phyloP scores from a whole-genome alignment of 2,329 filamentous ascomycete species.

The Penicillium sp. region DNA sequence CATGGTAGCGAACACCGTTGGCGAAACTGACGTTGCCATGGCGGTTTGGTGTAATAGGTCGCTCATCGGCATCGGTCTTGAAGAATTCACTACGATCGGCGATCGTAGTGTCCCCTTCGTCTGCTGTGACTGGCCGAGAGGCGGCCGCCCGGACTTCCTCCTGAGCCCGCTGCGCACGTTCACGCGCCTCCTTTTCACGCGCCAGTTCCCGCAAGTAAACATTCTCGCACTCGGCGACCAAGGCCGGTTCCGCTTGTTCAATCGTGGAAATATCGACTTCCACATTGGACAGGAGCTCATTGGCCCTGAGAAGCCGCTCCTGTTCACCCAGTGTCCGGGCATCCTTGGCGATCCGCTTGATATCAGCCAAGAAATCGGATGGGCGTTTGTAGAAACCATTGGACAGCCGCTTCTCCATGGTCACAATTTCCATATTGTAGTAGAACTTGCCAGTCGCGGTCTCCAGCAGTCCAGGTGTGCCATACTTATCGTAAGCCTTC shows the following conservation, averaged over 20 bases:
- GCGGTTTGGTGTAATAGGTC: conserved; percentile 53
- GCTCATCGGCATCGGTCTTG: conserved; percentile 46
- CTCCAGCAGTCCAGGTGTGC: conserved; percentile 69
- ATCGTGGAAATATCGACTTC: conserved; percentile 84
- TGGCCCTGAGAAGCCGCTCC: conserved; percentile 76
- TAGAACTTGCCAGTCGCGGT: conserved; percentile 74
- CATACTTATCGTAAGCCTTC: conserved; percentile 71
- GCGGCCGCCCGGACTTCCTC: conserved; percentile 25
- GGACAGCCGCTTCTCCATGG: conserved; percentile 90
- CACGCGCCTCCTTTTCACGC: conserved; percentile 59
- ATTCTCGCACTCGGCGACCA: conserved; percentile 70
- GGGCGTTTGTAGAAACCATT: conserved; percentile 94
- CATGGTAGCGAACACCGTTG: conserved; percentile 49
- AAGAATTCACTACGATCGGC: conserved; percentile 59
- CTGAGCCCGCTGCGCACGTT: conserved; percentile 40
- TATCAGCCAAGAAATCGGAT: conserved; percentile 81
- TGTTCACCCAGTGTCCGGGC: conserved; percentile 75
- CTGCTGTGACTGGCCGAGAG: conserved; percentile 44
- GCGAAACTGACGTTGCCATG: conserved; percentile 42
- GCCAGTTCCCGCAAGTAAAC: conserved; percentile 69
- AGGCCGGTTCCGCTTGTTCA: conserved; percentile 56
- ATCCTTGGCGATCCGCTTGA: conserved; percentile 78
- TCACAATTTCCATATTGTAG: conserved; percentile 89
- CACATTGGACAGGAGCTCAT: conserved; percentile 86
- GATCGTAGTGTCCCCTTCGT: conserved; percentile 48